Percentiles rank a stretch among this genome's conserved stretches.
phyloP scores from a whole-genome alignment of 108 stramenopile genomes.

The Hondaea fermentalgiana region DNA sequence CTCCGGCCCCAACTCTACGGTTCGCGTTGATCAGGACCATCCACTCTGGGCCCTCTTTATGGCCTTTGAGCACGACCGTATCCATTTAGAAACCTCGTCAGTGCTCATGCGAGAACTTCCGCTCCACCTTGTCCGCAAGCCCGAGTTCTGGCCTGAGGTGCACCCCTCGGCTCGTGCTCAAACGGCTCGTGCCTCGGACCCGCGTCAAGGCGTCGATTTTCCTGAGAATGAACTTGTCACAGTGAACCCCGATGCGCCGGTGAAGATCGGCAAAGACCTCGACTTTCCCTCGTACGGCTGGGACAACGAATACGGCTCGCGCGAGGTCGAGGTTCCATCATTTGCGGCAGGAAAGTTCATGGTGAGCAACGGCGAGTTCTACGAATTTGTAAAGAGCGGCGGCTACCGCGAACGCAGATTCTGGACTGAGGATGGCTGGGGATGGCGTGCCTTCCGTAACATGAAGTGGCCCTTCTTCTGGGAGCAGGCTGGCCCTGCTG shows the following conservation, averaged over 20 bases:
- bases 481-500: constrained; percentile 68
- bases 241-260: constrained; percentile 27
- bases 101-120: constrained; percentile 80
- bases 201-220: neutral
- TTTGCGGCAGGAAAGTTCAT: constrained; percentile 73
- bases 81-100: constrained; percentile 83
- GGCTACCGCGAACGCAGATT: constrained; percentile 66
- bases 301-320: constrained; percentile 90
- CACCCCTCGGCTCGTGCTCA: neutral
- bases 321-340: constrained; percentile 60
- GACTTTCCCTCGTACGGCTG: constrained; percentile 82
- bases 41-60: constrained; percentile 82
- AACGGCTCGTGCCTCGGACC: neutral
- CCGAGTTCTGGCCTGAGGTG: constrained; percentile 51
- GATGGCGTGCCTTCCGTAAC: constrained; percentile 77
- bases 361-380: constrained; percentile 86
- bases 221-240: constrained; percentile 26
- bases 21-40: constrained; percentile 52
- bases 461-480: constrained; percentile 85
- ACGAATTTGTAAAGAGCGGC: constrained; percentile 78
- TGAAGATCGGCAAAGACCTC: constrained; percentile 73
- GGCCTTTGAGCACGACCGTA: constrained; percentile 88
- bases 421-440: constrained; percentile 84
- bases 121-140: constrained; percentile 63
- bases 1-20: neutral